These are phyloP conservation scores for Taphrina populina DNA, from an alignment of 1,139 yeast genomes.

Conservation along the genomic window DNA sequence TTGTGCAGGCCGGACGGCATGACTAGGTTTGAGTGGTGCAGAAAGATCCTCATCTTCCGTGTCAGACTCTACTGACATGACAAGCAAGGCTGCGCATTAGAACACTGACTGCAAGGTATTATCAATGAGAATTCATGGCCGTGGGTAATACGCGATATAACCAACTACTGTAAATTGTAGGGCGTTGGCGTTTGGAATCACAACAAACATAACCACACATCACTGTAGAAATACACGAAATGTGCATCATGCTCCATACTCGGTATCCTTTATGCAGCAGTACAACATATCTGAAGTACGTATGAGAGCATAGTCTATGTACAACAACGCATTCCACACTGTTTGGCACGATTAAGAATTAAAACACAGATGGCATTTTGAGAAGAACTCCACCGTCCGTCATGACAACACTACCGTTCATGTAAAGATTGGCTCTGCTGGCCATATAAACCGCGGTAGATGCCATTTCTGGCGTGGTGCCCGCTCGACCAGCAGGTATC, in stretches of 20 bases:
- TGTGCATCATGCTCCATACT: background rate
- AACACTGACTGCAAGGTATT: too few species aligned
- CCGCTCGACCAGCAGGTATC: constrained; percentile 38
- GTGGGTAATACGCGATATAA: too few species aligned
- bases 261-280: too few species aligned
- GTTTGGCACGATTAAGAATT: background rate
- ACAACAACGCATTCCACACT: background rate
- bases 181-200: background rate
- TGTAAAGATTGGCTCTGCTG: constrained; percentile 38
- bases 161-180: background rate
- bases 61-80: background rate
- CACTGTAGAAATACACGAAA: background rate
- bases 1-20: background rate
- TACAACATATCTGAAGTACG: too few species aligned
- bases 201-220: background rate
- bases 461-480: constrained; percentile 39
- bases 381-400: constrained; percentile 39
- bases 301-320: background rate
- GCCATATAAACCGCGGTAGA: constrained; percentile 39
- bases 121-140: too few species aligned
- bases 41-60: constrained; percentile 12
- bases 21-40: background rate
- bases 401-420: constrained; percentile 36
- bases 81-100: too few species aligned
- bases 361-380: constrained; percentile 37